Percentiles rank a stretch among this genome's conserved stretches.
phyloP scores from a whole-genome alignment of 768 basidiomycete species.

The Kwoniella dejecticola region DNA sequence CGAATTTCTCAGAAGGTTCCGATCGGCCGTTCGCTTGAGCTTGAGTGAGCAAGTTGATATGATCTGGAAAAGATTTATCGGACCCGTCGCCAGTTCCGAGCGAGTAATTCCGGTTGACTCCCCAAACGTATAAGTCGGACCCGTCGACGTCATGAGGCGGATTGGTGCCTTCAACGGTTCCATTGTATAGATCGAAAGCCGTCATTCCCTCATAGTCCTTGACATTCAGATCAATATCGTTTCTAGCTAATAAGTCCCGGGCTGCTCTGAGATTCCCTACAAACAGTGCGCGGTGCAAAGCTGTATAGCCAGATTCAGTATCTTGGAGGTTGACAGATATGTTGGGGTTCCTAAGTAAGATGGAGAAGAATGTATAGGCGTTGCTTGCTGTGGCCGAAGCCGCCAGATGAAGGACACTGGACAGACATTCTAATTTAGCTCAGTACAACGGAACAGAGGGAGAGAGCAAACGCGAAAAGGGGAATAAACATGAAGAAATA shows the following conservation, averaged over 20 bases:
- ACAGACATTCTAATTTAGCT: constrained; percentile 28
- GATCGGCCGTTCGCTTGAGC: constrained; percentile 41
- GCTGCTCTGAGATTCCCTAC: constrained; percentile 65
- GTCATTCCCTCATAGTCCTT: constrained; percentile 87
- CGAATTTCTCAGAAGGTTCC: constrained; percentile 61
- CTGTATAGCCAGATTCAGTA: constrained; percentile 84
- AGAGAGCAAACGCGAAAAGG: not conserved
- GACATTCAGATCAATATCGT: constrained; percentile 69
- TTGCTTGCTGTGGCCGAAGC: constrained; percentile 65
- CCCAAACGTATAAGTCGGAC: constrained; percentile 82
- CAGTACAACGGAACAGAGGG: not conserved
- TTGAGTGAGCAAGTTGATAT: constrained; percentile 62
- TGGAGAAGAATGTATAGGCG: constrained; percentile 74
- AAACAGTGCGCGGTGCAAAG: constrained; percentile 84
- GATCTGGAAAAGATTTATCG: constrained; percentile 78
- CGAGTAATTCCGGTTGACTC: constrained; percentile 81
- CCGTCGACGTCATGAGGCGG: constrained; percentile 53
- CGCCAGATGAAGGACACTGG: constrained; percentile 79
- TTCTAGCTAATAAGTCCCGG: constrained; percentile 70
- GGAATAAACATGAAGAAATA: not conserved
- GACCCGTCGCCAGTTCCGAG: constrained; percentile 80
- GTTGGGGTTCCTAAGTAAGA: constrained; percentile 72
- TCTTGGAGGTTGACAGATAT: constrained; percentile 81
- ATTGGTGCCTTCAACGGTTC: constrained; percentile 68
- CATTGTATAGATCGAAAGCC: constrained; percentile 89